A percentile compares a stretch with the other conserved stretches of the same genome.
phyloP scores from a whole-genome alignment of 805 yeast genomes.

The Metschnikowia sp. region DNA sequence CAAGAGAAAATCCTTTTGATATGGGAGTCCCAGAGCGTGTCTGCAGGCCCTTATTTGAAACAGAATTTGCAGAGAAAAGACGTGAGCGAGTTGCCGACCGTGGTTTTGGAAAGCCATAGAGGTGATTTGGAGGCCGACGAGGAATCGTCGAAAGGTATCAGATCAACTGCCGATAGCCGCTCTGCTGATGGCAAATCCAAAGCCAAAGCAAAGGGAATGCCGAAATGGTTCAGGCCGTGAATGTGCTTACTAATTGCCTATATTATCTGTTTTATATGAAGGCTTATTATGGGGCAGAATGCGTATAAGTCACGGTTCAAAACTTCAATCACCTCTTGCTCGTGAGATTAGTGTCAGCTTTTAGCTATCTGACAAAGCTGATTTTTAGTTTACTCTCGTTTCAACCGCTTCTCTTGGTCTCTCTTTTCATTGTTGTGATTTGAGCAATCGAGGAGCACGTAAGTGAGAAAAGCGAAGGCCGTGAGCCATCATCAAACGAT shows the following conservation, averaged over 20 bases:
- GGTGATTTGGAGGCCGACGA: slow-evolving; percentile 30
- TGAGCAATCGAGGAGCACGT: no score
- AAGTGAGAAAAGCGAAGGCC: no score
- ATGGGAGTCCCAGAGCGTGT: slow-evolving; percentile 28
- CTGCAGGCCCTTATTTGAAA: slow-evolving; percentile 28
- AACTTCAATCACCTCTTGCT: no score
- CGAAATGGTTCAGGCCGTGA: slow-evolving; percentile 18
- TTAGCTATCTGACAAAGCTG: no score
- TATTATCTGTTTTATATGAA: no score
- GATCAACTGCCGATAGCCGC: background rate
- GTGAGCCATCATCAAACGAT: no score
- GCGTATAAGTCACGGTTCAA: no score
- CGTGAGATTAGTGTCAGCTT: no score
- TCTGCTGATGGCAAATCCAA: background rate
- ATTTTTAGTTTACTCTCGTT: no score
- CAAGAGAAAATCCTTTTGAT: slow-evolving; percentile 31
- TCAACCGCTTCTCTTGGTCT: no score
- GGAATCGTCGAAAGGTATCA: background rate
- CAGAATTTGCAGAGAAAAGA: slow-evolving; percentile 20
- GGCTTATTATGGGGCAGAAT: no score
- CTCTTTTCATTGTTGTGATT: no score
- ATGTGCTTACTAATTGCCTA: background rate
- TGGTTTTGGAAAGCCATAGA: slow-evolving; percentile 31
- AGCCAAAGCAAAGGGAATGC: slow-evolving; percentile 11
- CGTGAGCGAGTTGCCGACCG: slow-evolving; percentile 33